Percentiles rank a stretch among this genome's conserved stretches.
Conservation (phyloP, 129 eudicot species). For the Flaveria sonorensis region DNA sequence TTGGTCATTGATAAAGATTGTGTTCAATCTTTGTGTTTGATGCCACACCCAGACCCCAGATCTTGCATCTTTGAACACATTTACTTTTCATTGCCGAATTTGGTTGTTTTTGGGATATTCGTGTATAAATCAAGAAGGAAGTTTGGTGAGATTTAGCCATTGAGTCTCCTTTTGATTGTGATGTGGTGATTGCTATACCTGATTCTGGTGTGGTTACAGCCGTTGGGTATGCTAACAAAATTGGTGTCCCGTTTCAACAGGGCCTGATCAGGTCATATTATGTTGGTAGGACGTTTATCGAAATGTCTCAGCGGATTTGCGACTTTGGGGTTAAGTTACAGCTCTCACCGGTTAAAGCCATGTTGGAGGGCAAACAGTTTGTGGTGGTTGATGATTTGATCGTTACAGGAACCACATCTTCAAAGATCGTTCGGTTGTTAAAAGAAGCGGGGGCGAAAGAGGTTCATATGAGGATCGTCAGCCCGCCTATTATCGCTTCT, state of each 20-base stretch:
- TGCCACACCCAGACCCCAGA: constrained; percentile 70
- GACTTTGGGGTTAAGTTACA: constrained; percentile 94
- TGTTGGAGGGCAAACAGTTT: constrained; percentile 79
- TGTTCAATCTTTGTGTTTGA: constrained; percentile 55
- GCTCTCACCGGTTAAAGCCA: constrained; percentile 64
- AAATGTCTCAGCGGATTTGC: constrained; percentile 83
- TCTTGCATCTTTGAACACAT: constrained; percentile 85
- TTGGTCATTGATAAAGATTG: constrained; percentile 78
- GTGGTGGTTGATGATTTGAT: constrained; percentile 97
- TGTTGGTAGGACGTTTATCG: constrained; percentile 87
- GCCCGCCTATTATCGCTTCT: constrained; percentile 89
- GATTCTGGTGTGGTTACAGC: constrained; percentile 96
- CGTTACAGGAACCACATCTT: constrained; percentile 86
- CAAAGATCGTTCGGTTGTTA: constrained; percentile 79
- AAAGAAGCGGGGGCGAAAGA: constrained; percentile 93
- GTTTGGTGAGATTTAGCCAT: constrained; percentile 72
- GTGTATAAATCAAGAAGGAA: constrained; percentile 71
- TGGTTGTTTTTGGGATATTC: constrained; percentile 73
- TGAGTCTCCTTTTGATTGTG: constrained; percentile 76
- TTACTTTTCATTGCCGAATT: constrained; percentile 77
- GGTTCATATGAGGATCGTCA: constrained; percentile 93
- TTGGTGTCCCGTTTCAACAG: constrained; percentile 85
- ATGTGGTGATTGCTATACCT: constrained; percentile 91
- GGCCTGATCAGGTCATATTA: constrained; percentile 89
- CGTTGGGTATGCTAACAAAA: constrained; percentile 79